Percentiles rank a stretch among this genome's conserved stretches.
These are phyloP conservation scores for Talaromyces atroroseus DNA, from an alignment of 2,329 filamentous ascomycete genomes.

Conservation along the genomic window DNA sequence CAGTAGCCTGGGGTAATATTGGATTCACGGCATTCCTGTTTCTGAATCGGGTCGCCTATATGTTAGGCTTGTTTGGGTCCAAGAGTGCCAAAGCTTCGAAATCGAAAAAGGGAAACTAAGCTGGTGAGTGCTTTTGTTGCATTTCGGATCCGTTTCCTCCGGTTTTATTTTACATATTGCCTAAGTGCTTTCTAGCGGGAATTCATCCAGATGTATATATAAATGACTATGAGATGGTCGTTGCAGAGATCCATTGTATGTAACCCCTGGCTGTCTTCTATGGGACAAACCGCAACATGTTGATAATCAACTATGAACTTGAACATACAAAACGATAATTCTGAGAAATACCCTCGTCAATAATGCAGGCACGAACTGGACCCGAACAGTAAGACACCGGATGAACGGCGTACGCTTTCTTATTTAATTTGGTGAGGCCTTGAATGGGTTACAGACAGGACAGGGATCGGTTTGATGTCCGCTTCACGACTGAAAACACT, in stretches of 20 bases:
- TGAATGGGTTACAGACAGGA: neutral
- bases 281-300: neutral
- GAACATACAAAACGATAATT: neutral
- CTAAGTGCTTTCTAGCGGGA: no score
- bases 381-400: no score
- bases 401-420: no score
- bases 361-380: no score
- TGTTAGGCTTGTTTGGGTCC: slow-evolving; percentile 55
- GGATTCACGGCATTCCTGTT: slow-evolving; percentile 58
- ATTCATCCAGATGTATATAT: neutral
- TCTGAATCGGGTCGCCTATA: slow-evolving; percentile 52
- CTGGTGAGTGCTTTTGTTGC: neutral
- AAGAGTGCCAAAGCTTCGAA: slow-evolving; percentile 22
- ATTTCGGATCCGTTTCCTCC: no score
- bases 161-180: no score
- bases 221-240: neutral
- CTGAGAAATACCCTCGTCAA: neutral
- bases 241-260: neutral
- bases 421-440: no score
- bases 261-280: neutral
- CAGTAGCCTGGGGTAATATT: slow-evolving; percentile 68
- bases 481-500: no score
- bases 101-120: slow-evolving; percentile 8
- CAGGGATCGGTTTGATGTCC: neutral
- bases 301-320: neutral